Conservation (phyloP, 2,329 filamentous ascomycete species). For the Paecilomyces sp. region DNA sequence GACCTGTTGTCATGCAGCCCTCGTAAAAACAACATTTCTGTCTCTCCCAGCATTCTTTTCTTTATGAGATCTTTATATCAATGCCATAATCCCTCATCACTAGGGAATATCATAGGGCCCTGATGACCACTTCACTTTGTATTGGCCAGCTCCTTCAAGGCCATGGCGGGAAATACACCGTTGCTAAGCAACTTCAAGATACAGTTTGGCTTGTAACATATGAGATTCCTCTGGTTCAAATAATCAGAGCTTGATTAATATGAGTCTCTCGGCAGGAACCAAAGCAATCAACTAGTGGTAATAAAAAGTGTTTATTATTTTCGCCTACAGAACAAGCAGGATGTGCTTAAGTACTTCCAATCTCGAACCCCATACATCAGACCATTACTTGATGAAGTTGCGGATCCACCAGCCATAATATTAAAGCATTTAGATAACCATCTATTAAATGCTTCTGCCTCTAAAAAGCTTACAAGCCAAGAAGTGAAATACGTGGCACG, state of each 20-base stretch:
- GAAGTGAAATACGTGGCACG: no score
- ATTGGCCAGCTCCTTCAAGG: background rate
- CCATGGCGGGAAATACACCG: background rate
- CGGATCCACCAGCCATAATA: conserved; percentile 1
- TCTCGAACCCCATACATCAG: conserved; percentile 2
- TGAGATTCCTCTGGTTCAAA: background rate
- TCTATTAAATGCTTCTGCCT: no score
- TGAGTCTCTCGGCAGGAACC: background rate
- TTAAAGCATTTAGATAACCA: background rate
- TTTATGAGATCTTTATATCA: background rate
- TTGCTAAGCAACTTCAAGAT: background rate
- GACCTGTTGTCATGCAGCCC: background rate
- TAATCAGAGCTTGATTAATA: background rate
- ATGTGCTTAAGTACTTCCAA: conserved; percentile 1
- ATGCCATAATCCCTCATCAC: no score
- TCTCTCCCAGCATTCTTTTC: no score
- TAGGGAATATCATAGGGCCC: no score
- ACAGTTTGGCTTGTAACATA: background rate
- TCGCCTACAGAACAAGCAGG: conserved; percentile 1
- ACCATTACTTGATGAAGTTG: conserved; percentile 1
- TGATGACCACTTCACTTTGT: background rate
- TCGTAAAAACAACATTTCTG: background rate
- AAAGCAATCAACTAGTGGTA: background rate
- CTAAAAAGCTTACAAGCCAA: no score
- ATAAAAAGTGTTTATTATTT: background rate